Conservation (phyloP, 345 rosid species). For the Populus pruinosa region DNA sequence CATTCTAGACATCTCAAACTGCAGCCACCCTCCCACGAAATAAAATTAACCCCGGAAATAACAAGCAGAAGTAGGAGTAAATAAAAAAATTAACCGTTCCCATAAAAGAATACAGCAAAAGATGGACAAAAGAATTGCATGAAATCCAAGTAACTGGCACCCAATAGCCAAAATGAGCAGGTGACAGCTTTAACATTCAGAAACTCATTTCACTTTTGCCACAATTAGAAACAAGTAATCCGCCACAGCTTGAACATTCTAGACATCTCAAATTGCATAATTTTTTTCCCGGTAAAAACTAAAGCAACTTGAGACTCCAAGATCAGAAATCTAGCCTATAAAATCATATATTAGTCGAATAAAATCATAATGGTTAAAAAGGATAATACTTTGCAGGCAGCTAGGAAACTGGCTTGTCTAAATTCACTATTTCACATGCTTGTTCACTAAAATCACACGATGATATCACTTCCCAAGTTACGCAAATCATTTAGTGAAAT, state of each 20-base stretch:
- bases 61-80: neutral
- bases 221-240: neutral
- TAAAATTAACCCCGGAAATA: neutral
- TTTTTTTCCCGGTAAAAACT: no score
- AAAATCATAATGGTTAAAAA: neutral
- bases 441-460: neutral
- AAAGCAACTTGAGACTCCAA: neutral
- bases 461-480: no score
- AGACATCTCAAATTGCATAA: neutral
- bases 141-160: neutral
- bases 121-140: neutral
- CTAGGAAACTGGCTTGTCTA: neutral
- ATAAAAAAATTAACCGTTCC: neutral
- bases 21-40: neutral
- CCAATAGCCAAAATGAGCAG: neutral
- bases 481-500: no score
- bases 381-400: neutral
- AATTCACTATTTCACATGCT: neutral
- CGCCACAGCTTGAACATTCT: neutral
- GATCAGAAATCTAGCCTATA: neutral
- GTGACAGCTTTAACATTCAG: neutral
- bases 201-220: neutral
- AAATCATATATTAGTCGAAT: no score
- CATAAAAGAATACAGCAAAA: neutral
- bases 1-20: neutral